Conservation (phyloP, 2,329 filamentous ascomycete genomes). For the Parasarocladium wereldwijsianum region DNA sequence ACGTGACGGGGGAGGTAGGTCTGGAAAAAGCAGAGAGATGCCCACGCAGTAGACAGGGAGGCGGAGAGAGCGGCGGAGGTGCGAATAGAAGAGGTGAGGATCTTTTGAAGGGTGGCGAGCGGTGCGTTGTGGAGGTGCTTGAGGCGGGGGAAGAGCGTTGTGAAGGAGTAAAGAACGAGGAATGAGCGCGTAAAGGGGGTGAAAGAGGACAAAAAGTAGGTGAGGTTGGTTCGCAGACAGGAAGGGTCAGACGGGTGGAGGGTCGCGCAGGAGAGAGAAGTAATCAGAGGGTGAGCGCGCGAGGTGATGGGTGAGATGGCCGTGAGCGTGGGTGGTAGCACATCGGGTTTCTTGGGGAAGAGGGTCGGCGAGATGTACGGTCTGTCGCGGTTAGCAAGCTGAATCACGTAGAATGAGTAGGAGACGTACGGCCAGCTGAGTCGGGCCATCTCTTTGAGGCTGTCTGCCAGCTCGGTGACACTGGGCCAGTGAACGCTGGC, state of each 20-base stretch:
- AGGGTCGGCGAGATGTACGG: slow-evolving; percentile 74
- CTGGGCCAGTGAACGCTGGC: slow-evolving; percentile 56
- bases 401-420: background rate
- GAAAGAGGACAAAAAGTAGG: slow-evolving; percentile 76
- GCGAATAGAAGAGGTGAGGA: slow-evolving; percentile 56
- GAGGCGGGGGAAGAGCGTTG: slow-evolving; percentile 53
- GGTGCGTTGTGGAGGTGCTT: slow-evolving; percentile 56
- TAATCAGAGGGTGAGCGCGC: slow-evolving; percentile 75
- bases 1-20: slow-evolving; percentile 57
- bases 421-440: slow-evolving; percentile 65
- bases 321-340: slow-evolving; percentile 50
- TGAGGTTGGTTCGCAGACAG: slow-evolving; percentile 73
- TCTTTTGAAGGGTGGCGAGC: slow-evolving; percentile 45
- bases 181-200: slow-evolving; percentile 66
- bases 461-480: slow-evolving; percentile 64
- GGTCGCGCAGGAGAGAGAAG: slow-evolving; percentile 72
- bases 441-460: slow-evolving; percentile 64
- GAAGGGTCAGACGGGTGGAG: slow-evolving; percentile 81
- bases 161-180: slow-evolving; percentile 55
- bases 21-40: slow-evolving; percentile 79
- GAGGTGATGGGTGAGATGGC: slow-evolving; percentile 65
- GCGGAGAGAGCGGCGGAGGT: slow-evolving; percentile 63
- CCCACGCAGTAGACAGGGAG: slow-evolving; percentile 78
- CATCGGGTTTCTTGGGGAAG: slow-evolving; percentile 55
- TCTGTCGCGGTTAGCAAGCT: slow-evolving; percentile 22